These are phyloP conservation scores for Fusarium cicatricum DNA, from an alignment of 2,329 filamentous ascomycete species.

Conservation along the genomic window DNA sequence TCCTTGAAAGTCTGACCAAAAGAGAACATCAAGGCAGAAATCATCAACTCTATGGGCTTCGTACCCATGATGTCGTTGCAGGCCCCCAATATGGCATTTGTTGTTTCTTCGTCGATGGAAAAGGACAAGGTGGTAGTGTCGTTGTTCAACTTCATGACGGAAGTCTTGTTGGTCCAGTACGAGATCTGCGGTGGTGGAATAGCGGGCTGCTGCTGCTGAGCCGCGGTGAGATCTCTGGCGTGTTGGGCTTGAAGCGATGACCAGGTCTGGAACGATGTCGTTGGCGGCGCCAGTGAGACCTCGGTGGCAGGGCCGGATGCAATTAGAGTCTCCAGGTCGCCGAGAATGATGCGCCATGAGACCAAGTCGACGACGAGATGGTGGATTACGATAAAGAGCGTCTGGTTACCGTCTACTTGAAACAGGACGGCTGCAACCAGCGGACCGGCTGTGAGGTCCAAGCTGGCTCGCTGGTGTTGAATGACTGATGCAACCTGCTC, in stretches of 20 bases:
- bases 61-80: slow-evolving; percentile 12
- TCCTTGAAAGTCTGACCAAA: slow-evolving; percentile 8
- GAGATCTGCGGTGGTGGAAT: slow-evolving; percentile 13
- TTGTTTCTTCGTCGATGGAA: slow-evolving; percentile 2
- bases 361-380: slow-evolving; percentile 20
- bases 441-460: slow-evolving; percentile 3
- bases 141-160: background rate
- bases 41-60: slow-evolving; percentile 18
- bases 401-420: slow-evolving; percentile 5
- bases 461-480: slow-evolving; percentile 4
- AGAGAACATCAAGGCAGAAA: slow-evolving; percentile 9
- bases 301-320: background rate
- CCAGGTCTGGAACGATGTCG: slow-evolving; percentile 13
- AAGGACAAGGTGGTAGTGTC: slow-evolving; percentile 2
- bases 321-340: slow-evolving; percentile 8
- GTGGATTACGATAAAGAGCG: slow-evolving; percentile 10
- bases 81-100: slow-evolving; percentile 1
- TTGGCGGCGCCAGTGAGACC: background rate
- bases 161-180: background rate
- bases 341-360: slow-evolving; percentile 17
- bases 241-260: slow-evolving; percentile 8
- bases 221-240: background rate
- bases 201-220: background rate
- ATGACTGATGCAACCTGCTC: slow-evolving; percentile 9
- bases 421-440: slow-evolving; percentile 7